phyloP scores from a whole-genome alignment of 192 early-diverging fungal species.

The Backusella parvicylindrica region DNA sequence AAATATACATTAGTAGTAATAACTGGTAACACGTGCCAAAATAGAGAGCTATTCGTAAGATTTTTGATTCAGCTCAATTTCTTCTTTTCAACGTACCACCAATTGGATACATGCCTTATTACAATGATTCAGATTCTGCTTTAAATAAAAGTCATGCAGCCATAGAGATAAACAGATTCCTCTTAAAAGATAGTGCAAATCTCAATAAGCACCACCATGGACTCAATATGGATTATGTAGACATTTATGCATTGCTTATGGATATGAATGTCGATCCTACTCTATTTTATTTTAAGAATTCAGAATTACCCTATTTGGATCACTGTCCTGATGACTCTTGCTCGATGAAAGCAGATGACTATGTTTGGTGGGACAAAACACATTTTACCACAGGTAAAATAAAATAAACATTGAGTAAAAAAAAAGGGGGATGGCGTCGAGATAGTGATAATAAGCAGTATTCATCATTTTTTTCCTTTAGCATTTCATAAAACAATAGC shows the following conservation, averaged over 20 bases:
- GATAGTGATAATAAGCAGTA: background rate
- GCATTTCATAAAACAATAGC: constrained; percentile 19
- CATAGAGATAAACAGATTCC: background rate
- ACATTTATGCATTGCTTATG: constrained; percentile 17
- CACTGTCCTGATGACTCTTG: constrained; percentile 18
- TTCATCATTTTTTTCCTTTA: background rate
- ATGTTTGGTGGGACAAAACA: constrained; percentile 35
- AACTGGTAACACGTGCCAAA: background rate
- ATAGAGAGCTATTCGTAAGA: constrained; percentile 13
- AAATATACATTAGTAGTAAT: background rate
- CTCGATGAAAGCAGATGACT: constrained; percentile 4
- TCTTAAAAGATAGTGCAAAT: constrained; percentile 11
- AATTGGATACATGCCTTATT: constrained; percentile 22
- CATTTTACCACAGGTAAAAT: constrained; percentile 35
- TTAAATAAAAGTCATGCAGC: background rate
- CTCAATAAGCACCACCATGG: constrained; percentile 13
- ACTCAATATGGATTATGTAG: constrained; percentile 11
- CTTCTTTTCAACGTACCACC: constrained; percentile 27
- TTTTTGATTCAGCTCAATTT: constrained; percentile 19
- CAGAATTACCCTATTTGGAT: constrained; percentile 21
- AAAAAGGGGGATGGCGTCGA: background rate
- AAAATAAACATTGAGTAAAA: background rate
- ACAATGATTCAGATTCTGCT: background rate
- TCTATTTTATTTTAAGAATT: constrained; percentile 22
- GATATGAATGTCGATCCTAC: constrained; percentile 23